These are phyloP conservation scores for Plenodomus tracheiphilus DNA, from an alignment of 2,329 filamentous ascomycete species.

Conservation along the genomic window DNA sequence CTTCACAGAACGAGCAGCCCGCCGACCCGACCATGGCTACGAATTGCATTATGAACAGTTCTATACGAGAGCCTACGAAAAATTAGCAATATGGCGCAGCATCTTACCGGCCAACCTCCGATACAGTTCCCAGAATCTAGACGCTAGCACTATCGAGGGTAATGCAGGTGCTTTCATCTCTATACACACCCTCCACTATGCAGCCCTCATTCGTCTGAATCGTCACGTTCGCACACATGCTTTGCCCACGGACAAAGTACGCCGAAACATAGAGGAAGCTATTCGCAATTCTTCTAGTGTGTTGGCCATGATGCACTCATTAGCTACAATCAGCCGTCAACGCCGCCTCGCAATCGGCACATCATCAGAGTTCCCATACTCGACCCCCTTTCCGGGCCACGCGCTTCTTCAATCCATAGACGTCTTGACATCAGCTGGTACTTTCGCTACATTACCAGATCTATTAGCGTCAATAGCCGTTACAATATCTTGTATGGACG, in stretches of 20 bases:
- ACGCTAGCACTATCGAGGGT: slow-evolving; percentile 56
- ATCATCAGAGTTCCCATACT: slow-evolving; percentile 46
- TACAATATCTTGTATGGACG: slow-evolving; percentile 58
- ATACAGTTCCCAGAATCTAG: slow-evolving; percentile 62
- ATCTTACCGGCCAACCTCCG: slow-evolving; percentile 59
- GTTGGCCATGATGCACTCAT: slow-evolving; percentile 38
- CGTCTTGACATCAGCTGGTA: slow-evolving; percentile 64
- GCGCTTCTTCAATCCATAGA: slow-evolving; percentile 67
- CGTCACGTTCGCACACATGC: slow-evolving; percentile 53
- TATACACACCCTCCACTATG: slow-evolving; percentile 69
- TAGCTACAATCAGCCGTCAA: slow-evolving; percentile 31
- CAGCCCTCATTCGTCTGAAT: slow-evolving; percentile 66
- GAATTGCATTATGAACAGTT: slow-evolving; percentile 54
- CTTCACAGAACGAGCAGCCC: slow-evolving; percentile 59
- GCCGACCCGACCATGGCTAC: slow-evolving; percentile 50
- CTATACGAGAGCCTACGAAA: slow-evolving; percentile 56
- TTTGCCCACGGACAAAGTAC: slow-evolving; percentile 31
- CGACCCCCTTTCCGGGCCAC: slow-evolving; percentile 63
- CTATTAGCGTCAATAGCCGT: slow-evolving; percentile 60
- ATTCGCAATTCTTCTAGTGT: slow-evolving; percentile 36
- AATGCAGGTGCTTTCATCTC: slow-evolving; percentile 64
- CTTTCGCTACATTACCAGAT: slow-evolving; percentile 46
- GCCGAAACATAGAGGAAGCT: slow-evolving; percentile 36
- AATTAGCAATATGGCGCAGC: slow-evolving; percentile 62
- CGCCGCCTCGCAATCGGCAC: slow-evolving; percentile 29